phyloP scores from a whole-genome alignment of 169 alveolate species.

The Plasmodium fragile region DNA sequence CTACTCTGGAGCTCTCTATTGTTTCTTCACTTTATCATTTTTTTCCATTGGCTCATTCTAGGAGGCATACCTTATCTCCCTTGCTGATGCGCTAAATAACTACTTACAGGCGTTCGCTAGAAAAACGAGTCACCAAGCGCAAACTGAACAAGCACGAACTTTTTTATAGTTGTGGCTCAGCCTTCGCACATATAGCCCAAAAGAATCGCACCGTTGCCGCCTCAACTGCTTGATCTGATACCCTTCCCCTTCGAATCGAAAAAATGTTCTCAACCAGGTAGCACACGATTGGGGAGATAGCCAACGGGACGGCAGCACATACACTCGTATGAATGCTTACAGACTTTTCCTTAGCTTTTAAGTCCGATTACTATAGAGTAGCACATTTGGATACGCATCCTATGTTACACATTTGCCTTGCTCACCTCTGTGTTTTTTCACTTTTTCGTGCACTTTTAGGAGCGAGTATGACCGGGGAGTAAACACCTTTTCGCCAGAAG shows the following conservation, averaged over 20 bases:
- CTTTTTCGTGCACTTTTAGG: conserved; percentile 77
- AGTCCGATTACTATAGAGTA: neutral
- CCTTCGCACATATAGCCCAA: neutral
- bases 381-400: conserved; percentile 1
- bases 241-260: neutral
- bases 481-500: conserved; percentile 98
- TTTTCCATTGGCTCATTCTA: neutral
- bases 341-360: neutral
- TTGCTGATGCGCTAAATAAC: neutral
- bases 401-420: neutral
- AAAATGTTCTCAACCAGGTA: conserved; percentile 76
- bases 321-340: neutral
- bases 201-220: neutral
- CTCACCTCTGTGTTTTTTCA: neutral
- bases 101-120: neutral
- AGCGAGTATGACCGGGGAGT: conserved; percentile 99
- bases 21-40: conserved; percentile 1
- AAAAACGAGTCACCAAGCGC: neutral
- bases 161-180: neutral
- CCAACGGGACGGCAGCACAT: neutral
- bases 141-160: neutral
- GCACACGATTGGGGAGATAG: neutral
- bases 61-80: neutral
- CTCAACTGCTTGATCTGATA: neutral
- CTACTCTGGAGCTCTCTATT: neutral